Percentiles rank a stretch among this genome's conserved stretches.
Evolutionary conservation across 176 grass and related monocot species (phyloP).

Genomic region (Eleusine coracana): DNA sequence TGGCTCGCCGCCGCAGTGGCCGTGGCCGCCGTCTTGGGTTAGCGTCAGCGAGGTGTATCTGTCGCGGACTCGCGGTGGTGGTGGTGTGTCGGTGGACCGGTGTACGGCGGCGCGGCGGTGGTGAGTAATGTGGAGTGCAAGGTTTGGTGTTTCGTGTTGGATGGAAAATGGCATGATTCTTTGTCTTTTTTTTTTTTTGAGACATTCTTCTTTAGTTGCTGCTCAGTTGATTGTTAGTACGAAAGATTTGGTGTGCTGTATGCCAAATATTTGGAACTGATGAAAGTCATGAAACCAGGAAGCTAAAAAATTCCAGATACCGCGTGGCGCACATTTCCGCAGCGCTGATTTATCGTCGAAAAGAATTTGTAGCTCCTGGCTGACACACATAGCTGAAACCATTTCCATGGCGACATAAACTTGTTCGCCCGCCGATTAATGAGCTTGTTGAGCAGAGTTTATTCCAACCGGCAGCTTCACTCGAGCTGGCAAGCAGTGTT

Average conservation of each 20-base stretch:
- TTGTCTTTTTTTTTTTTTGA: background rate
- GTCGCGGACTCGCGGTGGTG: background rate
- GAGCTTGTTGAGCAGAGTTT: background rate
- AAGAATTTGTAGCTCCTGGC: no score
- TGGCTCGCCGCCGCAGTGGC: slow-evolving; percentile 47
- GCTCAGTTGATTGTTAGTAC: slow-evolving; percentile 26
- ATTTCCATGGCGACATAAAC: background rate
- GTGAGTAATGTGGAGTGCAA: slow-evolving; percentile 21
- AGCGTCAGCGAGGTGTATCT: slow-evolving; percentile 33
- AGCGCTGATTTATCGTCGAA: background rate
- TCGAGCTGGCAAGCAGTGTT: background rate
- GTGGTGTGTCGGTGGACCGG: slow-evolving; percentile 31
- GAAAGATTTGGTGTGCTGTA: background rate
- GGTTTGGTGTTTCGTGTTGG: slow-evolving; percentile 17
- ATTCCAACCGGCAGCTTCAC: background rate
- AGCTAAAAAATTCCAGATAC: background rate
- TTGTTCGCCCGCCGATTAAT: background rate
- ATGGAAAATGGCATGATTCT: background rate
- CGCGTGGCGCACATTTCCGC: background rate
- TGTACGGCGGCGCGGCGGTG: background rate
- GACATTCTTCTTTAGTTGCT: slow-evolving; percentile 8
- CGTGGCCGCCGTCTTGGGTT: slow-evolving; percentile 28
- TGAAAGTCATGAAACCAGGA: background rate
- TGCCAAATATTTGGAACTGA: background rate
- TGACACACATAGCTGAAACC: background rate